These are phyloP conservation scores for Apiotrichum laibachii DNA, from an alignment of 1,284 basidiomycete genomes.

Conservation along the genomic window DNA sequence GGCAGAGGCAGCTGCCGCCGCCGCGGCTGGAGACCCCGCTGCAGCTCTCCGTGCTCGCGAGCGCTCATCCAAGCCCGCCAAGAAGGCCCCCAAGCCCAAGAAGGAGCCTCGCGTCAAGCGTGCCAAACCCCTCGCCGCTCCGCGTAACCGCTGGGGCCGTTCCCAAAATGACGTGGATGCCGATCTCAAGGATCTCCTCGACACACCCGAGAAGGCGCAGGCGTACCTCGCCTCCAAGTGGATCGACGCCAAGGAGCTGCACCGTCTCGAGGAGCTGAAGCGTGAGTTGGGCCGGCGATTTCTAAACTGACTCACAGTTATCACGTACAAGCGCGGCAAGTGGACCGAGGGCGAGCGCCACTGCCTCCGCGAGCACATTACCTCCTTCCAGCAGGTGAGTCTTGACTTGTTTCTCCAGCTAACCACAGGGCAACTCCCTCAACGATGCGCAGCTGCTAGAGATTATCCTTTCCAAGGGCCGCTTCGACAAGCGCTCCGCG, in stretches of 20 bases:
- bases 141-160: constrained; percentile 8
- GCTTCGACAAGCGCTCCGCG: constrained; percentile 19
- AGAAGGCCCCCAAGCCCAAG: background rate
- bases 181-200: constrained; percentile 1
- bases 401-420: too few relatives aligned
- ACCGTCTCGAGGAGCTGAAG: constrained; percentile 32
- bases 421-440: constrained; percentile 11
- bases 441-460: constrained; percentile 29
- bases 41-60: too few relatives aligned
- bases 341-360: constrained; percentile 30
- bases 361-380: constrained; percentile 28
- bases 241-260: constrained; percentile 29
- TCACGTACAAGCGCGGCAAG: constrained; percentile 39
- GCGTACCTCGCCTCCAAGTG: constrained; percentile 34
- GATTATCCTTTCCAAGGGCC: constrained; percentile 32
- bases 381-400: constrained; percentile 20
- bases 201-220: constrained; percentile 11
- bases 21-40: background rate
- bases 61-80: background rate
- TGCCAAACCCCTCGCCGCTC: constrained; percentile 4
- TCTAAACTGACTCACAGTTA: constrained; percentile 26
- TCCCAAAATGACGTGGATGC: constrained; percentile 2
- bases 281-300: too few relatives aligned
- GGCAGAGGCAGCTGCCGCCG: too few relatives aligned
- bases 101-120: constrained; percentile 1